phyloP scores from a whole-genome alignment of 164 flowering plant genomes.

The Liriodendron chinense region DNA sequence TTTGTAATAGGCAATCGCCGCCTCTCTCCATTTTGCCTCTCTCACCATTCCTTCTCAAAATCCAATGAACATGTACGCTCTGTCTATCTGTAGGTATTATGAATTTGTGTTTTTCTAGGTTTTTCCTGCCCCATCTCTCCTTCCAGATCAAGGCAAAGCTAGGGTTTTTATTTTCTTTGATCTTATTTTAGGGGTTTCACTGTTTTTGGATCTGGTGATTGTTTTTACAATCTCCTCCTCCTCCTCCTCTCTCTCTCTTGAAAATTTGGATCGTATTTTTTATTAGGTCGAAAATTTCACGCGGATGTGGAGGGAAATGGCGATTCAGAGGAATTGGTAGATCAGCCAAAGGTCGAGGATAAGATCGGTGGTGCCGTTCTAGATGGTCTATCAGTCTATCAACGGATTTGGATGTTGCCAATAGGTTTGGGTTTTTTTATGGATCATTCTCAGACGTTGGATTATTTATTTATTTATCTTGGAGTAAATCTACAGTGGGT shows the following conservation, averaged over 20 bases:
- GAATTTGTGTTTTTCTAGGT: too few relatives aligned
- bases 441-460: too few relatives aligned
- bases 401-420: conserved; percentile 94
- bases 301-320: conserved; percentile 66
- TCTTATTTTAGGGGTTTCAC: neutral
- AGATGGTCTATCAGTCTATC: conserved; percentile 70
- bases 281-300: conserved; percentile 70
- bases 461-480: too few relatives aligned
- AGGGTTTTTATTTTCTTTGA: neutral
- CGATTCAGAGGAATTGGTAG: conserved; percentile 57
- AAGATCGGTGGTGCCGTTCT: conserved; percentile 91
- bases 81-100: too few relatives aligned
- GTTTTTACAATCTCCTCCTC: neutral
- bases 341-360: conserved; percentile 92
- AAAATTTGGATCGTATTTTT: too few relatives aligned
- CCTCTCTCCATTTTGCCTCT: too few relatives aligned
- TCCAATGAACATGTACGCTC: too few relatives aligned
- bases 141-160: conserved; percentile 80
- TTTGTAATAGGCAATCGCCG: too few relatives aligned
- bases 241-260: neutral
- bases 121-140: conserved; percentile 56
- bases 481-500: too few relatives aligned
- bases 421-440: conserved; percentile 44
- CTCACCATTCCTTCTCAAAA: too few relatives aligned
- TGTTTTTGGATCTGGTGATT: neutral